A percentile compares a stretch with the other conserved stretches of the same genome.
Conservation (phyloP, 192 early-diverging fungal species). For the Radiomyces spectabilis region DNA sequence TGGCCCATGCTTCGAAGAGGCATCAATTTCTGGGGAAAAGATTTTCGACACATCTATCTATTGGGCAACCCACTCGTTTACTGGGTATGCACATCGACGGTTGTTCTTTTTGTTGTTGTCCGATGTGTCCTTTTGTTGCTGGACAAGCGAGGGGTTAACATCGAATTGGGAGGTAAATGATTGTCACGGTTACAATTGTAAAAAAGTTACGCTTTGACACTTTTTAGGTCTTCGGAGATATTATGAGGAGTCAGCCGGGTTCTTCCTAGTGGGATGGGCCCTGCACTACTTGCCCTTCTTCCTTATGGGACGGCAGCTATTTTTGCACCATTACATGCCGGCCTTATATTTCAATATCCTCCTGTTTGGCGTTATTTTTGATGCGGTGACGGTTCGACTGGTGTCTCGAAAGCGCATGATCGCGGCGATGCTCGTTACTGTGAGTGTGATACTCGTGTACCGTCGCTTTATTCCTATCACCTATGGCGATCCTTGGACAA, state of each 20-base stretch:
- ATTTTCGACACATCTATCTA: slow-evolving; percentile 77
- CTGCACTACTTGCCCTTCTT: slow-evolving; percentile 92
- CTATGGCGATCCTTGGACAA: slow-evolving; percentile 79
- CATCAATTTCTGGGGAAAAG: slow-evolving; percentile 86
- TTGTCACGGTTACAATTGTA: too few species aligned
- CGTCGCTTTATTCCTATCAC: slow-evolving; percentile 66
- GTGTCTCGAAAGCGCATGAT: slow-evolving; percentile 41
- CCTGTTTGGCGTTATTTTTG: slow-evolving; percentile 64
- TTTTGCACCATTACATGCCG: slow-evolving; percentile 95
- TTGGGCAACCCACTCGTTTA: slow-evolving; percentile 89
- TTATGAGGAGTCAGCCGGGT: slow-evolving; percentile 59
- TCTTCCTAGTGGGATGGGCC: slow-evolving; percentile 78
- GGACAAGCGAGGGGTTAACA: slow-evolving; percentile 52
- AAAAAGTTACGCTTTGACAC: background rate
- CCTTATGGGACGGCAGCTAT: slow-evolving; percentile 88
- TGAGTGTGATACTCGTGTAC: slow-evolving; percentile 63
- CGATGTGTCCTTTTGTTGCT: slow-evolving; percentile 46
- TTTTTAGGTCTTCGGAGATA: slow-evolving; percentile 21
- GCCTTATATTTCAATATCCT: slow-evolving; percentile 90
- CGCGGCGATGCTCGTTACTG: slow-evolving; percentile 40
- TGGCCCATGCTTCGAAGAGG: slow-evolving; percentile 89
- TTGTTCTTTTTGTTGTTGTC: slow-evolving; percentile 53
- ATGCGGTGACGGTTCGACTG: slow-evolving; percentile 65
- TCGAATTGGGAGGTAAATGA: slow-evolving; percentile 27
- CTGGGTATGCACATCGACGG: slow-evolving; percentile 61